These are phyloP conservation scores for Hydnum rufescens DNA, from an alignment of 768 basidiomycete genomes.

Conservation along the genomic window DNA sequence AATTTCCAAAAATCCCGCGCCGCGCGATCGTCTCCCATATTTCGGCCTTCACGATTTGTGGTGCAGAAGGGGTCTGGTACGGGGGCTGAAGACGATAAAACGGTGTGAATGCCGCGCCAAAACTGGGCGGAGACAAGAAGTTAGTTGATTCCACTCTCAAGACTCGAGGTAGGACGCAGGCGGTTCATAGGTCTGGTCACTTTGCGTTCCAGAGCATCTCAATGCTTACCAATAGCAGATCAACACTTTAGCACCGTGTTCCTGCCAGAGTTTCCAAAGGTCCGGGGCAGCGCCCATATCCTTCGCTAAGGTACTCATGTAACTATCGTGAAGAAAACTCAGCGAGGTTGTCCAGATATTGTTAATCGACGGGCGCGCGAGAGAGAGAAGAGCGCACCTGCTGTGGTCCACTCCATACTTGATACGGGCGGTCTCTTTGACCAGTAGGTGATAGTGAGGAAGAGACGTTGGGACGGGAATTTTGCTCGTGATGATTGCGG, in stretches of 20 bases:
- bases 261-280: constrained; percentile 26
- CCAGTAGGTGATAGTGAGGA: constrained; percentile 35
- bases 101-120: constrained; percentile 37
- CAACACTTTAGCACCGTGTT: constrained; percentile 31
- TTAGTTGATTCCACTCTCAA: too few relatives aligned
- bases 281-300: constrained; percentile 37
- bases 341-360: constrained; percentile 3
- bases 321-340: constrained; percentile 12
- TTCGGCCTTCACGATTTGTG: constrained; percentile 30
- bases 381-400: constrained; percentile 10
- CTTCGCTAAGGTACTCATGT: constrained; percentile 35
- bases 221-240: constrained; percentile 32
- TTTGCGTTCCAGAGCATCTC: neutral
- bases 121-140: constrained; percentile 18
- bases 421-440: constrained; percentile 30
- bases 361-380: neutral
- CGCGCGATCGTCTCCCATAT: constrained; percentile 40
- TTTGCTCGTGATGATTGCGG: constrained; percentile 22
- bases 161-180: neutral
- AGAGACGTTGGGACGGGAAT: constrained; percentile 25
- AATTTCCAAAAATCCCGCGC: constrained; percentile 33
- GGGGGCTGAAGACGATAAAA: constrained; percentile 41
- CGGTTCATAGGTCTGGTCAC: neutral
- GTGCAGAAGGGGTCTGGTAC: constrained; percentile 24
- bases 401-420: constrained; percentile 41